Percentiles rank a stretch among this genome's conserved stretches.
phyloP scores from a whole-genome alignment of 208 protist genomes.

The Wallacemonas sp. region DNA sequence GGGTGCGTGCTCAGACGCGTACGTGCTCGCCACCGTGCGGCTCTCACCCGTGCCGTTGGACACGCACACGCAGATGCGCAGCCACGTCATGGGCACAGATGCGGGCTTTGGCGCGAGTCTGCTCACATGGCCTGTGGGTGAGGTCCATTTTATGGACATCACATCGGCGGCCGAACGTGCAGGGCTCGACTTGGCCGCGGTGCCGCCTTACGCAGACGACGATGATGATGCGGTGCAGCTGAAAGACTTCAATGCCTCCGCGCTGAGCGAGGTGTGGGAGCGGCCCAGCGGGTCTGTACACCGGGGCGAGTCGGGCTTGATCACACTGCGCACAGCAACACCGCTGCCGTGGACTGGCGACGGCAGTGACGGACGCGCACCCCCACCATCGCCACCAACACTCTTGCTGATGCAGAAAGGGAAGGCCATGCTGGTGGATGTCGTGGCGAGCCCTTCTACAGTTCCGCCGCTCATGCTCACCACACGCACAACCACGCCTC shows the following conservation, averaged over 20 bases:
- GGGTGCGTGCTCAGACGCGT: too few relatives aligned
- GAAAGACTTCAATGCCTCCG: constrained; percentile 8
- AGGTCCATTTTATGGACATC: constrained; percentile 56
- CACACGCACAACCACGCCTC: not conserved
- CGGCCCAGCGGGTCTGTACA: constrained; percentile 16
- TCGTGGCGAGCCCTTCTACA: constrained; percentile 8
- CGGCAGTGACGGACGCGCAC: not conserved
- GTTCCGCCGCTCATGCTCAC: constrained; percentile 2
- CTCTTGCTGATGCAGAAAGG: not conserved
- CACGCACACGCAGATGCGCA: not conserved
- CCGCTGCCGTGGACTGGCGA: not conserved
- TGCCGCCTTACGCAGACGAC: not conserved
- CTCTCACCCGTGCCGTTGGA: constrained; percentile 49
- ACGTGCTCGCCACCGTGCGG: constrained; percentile 37
- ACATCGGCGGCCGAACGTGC: constrained; percentile 6
- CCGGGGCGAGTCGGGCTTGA: constrained; percentile 8
- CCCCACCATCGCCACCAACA: not conserved
- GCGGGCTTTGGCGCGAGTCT: constrained; percentile 16
- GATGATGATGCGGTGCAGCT: not conserved
- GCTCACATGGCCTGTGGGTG: constrained; percentile 43
- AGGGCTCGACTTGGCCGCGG: not conserved
- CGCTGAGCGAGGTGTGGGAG: constrained; percentile 7
- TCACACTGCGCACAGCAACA: constrained; percentile 7
- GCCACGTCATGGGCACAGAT: constrained; percentile 16
- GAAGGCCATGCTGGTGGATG: constrained; percentile 11